Percentiles rank a stretch among this genome's conserved stretches.
phyloP scores from a whole-genome alignment of 2,329 filamentous ascomycete genomes.

The Aspergillus ochraceus region DNA sequence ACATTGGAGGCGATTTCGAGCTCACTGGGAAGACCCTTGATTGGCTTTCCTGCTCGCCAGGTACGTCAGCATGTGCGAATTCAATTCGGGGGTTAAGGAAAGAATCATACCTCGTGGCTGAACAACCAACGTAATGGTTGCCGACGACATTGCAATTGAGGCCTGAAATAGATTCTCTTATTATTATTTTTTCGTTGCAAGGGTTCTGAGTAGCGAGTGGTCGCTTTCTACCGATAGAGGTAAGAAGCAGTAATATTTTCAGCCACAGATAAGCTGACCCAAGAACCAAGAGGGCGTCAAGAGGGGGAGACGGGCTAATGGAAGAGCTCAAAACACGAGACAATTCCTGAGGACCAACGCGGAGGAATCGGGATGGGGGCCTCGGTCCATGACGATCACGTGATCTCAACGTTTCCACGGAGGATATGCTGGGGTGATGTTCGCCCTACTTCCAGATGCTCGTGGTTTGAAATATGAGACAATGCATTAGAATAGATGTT shows the following conservation, averaged over 20 bases:
- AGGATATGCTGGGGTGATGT: no score
- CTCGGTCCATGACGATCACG: neutral
- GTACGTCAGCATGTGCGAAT: conserved; percentile 5
- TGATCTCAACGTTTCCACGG: neutral
- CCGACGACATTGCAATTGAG: conserved; percentile 32
- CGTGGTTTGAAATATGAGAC: neutral
- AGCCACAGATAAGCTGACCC: neutral
- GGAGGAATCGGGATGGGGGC: neutral
- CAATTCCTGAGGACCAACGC: neutral
- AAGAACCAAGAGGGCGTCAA: neutral
- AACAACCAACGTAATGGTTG: conserved; percentile 40
- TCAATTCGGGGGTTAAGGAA: neutral
- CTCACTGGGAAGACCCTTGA: conserved; percentile 60
- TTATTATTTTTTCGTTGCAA: neutral
- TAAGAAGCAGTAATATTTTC: neutral
- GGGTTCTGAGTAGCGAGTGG: neutral
- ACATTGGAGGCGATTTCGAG: conserved; percentile 54
- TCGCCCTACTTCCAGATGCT: no score
- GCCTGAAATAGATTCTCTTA: neutral
- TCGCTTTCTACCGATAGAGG: neutral
- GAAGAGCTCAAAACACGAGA: neutral
- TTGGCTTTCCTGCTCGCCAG: conserved; percentile 54
- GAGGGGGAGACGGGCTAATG: neutral
- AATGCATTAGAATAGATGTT: neutral
- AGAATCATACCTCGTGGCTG: conserved; percentile 42